These are phyloP conservation scores for Boletellus emodensis DNA, from an alignment of 768 basidiomycete genomes.

Conservation along the genomic window DNA sequence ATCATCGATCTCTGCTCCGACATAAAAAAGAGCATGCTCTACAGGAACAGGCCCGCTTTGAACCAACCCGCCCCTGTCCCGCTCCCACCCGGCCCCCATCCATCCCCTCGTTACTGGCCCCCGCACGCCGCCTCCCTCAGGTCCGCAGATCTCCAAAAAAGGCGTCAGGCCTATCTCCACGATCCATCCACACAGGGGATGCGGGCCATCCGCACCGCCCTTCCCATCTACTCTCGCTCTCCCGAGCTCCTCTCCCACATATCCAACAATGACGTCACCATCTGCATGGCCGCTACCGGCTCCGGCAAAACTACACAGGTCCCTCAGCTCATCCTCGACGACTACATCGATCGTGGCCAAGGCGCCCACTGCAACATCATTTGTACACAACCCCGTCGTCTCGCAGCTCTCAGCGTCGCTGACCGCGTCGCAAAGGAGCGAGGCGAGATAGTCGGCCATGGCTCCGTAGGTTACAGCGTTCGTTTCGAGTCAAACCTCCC, in stretches of 20 bases:
- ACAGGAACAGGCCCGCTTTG: constrained; percentile 55
- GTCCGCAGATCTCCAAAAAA: constrained; percentile 52
- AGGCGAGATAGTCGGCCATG: constrained; percentile 60
- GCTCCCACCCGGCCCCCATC: constrained; percentile 4
- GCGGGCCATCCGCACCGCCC: constrained; percentile 57
- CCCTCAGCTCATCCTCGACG: constrained; percentile 87
- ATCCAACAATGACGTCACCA: constrained; percentile 73
- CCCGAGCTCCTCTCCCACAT: constrained; percentile 67
- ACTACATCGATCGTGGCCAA: constrained; percentile 70
- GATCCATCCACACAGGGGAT: constrained; percentile 62
- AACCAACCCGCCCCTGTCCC: constrained; percentile 6
- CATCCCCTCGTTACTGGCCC: constrained; percentile 26
- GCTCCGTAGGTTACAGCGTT: constrained; percentile 85
- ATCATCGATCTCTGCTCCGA: constrained; percentile 69
- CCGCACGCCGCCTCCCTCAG: constrained; percentile 41
- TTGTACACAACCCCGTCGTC: constrained; percentile 88
- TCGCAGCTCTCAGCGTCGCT: constrained; percentile 90
- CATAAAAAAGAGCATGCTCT: constrained; percentile 60
- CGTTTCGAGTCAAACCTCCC: constrained; percentile 84
- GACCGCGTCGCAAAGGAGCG: constrained; percentile 88
- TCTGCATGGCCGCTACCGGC: constrained; percentile 86
- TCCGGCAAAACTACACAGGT: constrained; percentile 95
- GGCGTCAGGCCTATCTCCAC: constrained; percentile 54
- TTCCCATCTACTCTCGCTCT: constrained; percentile 75
- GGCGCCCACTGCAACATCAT: constrained; percentile 86